Base-by-base conservation (phyloP, 1,284 basidiomycete genomes). In the Phellinidium pouzarii region DNA sequence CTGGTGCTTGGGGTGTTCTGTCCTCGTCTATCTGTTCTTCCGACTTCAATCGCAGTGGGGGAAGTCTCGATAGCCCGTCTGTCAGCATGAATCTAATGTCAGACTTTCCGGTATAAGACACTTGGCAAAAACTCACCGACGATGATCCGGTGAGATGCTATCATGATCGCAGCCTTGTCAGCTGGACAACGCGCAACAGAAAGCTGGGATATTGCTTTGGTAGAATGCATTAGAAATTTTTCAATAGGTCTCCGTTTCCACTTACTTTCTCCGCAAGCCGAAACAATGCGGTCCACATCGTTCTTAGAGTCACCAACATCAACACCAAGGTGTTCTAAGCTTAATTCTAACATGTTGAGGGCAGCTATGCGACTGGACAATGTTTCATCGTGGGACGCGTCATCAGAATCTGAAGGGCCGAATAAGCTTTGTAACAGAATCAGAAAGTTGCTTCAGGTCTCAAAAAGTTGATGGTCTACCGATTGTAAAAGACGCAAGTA, bases 341-440 rank as follows among this genome's bases (percentile, higher is more conserved):
- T 78, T 0, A 98, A 71, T 63, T 96, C 94, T 0, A 96, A 73
- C 73, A 93, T 80, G 61, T 94, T 94, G 41, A 98, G 74, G 0
- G 92, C 94, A 8, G 91, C 90, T 20, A 97, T 85, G 3, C 93
- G 81, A 59, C 84, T 91, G 0, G 91, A 82, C 3, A 98, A 71
- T 0, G 91, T 86, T 61, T 91, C 90, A 62, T 97, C 92, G 62
- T 94, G 91, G 1, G 82, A 84, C 0, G 79, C 74, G 63, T 96
- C 92, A 56, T 91, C 87, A 0, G 88, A 84, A 0, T 74, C 75
- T 1, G 79, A 71, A 1, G 80, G 82, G 2, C 78, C 71, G 63
- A 86, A 89, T 19, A 89, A 63, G 44, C 82, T 84, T 55, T 12
- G 36, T 26, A 20, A 44, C 53, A 46, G 14, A 27, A 29, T 52